These are phyloP conservation scores for Rachicladosporium sp. DNA, from an alignment of 2,329 filamentous ascomycete genomes.

Conservation along the genomic window DNA sequence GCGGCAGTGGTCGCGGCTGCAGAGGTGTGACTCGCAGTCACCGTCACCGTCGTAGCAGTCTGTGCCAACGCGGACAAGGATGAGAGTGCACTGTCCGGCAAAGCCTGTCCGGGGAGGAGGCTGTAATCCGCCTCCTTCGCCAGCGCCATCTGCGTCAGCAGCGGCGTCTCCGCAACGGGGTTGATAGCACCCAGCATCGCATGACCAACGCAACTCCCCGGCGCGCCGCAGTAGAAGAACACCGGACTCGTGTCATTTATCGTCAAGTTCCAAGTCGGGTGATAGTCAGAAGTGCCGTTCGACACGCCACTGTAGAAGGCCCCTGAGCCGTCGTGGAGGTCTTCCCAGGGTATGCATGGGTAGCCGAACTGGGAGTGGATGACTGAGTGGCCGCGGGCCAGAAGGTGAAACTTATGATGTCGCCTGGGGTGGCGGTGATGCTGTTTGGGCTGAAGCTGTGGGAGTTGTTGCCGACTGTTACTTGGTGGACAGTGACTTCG, in stretches of 20 bases:
- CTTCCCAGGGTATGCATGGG: constrained; percentile 27
- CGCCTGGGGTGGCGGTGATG: constrained; percentile 26
- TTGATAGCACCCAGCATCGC: constrained; percentile 71
- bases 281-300: not conserved
- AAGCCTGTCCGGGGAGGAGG: constrained; percentile 28
- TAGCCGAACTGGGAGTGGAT: constrained; percentile 28
- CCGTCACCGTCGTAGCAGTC: constrained; percentile 10
- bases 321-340: constrained; percentile 8
- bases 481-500: constrained; percentile 18
- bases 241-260: constrained; percentile 53
- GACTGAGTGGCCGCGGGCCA: constrained; percentile 32
- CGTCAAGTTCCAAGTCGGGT: constrained; percentile 20
- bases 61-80: constrained; percentile 13
- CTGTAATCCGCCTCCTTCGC: constrained; percentile 18
- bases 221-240: constrained; percentile 59
- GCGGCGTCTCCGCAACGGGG: constrained; percentile 27
- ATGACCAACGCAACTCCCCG: constrained; percentile 49
- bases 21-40: constrained; percentile 7
- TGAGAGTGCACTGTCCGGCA: constrained; percentile 26
- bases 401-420: constrained; percentile 32
- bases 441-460: constrained; percentile 27
- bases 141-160: constrained; percentile 19
- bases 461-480: constrained; percentile 25
- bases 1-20: constrained; percentile 7
- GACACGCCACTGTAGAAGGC: constrained; percentile 14